Percentiles rank a stretch among this genome's conserved stretches.
Conservation (phyloP, 78 protist species). For the Dictyostelium citrinum region DNA sequence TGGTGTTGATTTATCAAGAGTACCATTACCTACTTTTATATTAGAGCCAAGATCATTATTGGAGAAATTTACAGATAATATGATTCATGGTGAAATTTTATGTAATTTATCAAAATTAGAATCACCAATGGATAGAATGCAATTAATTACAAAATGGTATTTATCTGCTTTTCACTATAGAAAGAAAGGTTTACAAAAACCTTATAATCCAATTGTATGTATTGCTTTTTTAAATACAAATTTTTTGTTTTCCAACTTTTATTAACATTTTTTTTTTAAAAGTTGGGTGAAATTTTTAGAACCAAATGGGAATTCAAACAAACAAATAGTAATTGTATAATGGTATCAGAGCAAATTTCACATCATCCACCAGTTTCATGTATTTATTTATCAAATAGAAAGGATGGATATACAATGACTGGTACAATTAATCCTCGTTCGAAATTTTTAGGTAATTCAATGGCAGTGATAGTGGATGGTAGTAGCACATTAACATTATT, state of each 20-base stretch:
- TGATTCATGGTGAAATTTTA: slow-evolving; percentile 63
- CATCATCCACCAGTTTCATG: slow-evolving; percentile 98
- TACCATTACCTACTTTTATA: slow-evolving; percentile 93
- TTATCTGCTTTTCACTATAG: slow-evolving; percentile 89
- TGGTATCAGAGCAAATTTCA: slow-evolving; percentile 89
- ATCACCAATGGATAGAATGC: slow-evolving; percentile 87
- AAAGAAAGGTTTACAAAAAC: slow-evolving; percentile 94
- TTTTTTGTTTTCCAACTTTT: no score
- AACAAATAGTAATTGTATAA: neutral
- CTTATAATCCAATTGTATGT: slow-evolving; percentile 92
- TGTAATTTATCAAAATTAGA: neutral
- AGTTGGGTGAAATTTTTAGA: slow-evolving; percentile 92
- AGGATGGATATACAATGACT: slow-evolving; percentile 71
- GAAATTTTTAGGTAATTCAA: slow-evolving; percentile 88
- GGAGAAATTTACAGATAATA: slow-evolving; percentile 83
- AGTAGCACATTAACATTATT: slow-evolving; percentile 25
- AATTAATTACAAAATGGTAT: slow-evolving; percentile 87
- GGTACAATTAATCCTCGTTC: slow-evolving; percentile 82
- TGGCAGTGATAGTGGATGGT: slow-evolving; percentile 85
- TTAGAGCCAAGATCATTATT: slow-evolving; percentile 95
- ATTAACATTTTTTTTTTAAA: neutral
- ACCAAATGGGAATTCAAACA: slow-evolving; percentile 70
- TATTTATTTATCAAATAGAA: slow-evolving; percentile 81
- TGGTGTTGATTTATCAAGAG: slow-evolving; percentile 92
- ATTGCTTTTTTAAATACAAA: no score